Conservation (phyloP, 805 yeast genomes). For the Candida krabiensis region DNA sequence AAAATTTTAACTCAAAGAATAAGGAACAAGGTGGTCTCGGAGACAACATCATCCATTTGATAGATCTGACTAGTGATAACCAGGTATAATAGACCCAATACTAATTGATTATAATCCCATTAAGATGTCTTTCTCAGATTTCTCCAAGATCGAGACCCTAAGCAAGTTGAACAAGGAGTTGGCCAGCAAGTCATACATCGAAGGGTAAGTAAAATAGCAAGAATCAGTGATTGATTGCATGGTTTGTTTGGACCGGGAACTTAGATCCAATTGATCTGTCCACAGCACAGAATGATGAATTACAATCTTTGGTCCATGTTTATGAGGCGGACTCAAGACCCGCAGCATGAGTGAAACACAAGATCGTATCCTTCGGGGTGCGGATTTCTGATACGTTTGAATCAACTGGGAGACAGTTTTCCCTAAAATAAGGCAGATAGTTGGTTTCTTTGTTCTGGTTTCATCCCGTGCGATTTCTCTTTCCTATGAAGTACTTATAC, state of each 20-base stretch:
- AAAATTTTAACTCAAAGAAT: constrained; percentile 11
- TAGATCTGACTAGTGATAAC: constrained; percentile 1
- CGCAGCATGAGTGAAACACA: constrained; percentile 84
- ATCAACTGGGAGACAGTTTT: no score
- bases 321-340: constrained; percentile 96
- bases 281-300: constrained; percentile 20
- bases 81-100: neutral
- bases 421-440: no score
- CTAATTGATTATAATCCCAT: no score
- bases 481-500: no score
- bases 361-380: constrained; percentile 38
- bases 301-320: constrained; percentile 85
- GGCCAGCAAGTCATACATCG: constrained; percentile 91
- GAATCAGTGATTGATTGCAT: neutral
- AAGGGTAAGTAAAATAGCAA: constrained; percentile 72
- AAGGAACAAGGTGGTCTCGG: no score
- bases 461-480: no score
- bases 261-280: no score
- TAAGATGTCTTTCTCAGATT: constrained; percentile 75
- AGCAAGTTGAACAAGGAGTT: constrained; percentile 78
- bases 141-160: constrained; percentile 74
- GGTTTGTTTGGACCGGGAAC: neutral
- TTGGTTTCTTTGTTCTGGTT: no score
- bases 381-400: constrained; percentile 27
- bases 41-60: no score